A percentile compares a stretch with the other conserved stretches of the same genome.
These are phyloP conservation scores for Cyberlindnera subsufficiens DNA, from an alignment of 805 yeast species.

Conservation along the genomic window DNA sequence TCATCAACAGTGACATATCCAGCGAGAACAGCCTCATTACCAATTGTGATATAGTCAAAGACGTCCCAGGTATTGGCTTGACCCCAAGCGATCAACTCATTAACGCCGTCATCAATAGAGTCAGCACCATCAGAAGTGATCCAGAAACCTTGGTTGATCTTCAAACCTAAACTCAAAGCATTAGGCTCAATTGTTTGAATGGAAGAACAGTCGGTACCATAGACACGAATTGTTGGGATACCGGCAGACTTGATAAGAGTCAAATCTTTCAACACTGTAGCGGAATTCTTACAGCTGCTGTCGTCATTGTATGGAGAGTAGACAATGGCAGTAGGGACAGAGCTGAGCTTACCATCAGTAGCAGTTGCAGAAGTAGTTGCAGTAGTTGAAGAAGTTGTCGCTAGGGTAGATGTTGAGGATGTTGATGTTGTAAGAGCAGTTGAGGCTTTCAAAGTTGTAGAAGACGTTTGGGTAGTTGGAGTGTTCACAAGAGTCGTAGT, in stretches of 20 bases:
- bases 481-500: slow-evolving; percentile 13
- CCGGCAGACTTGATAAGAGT: slow-evolving; percentile 51
- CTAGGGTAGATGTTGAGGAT: slow-evolving; percentile 14
- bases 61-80: slow-evolving; percentile 56
- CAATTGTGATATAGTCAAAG: slow-evolving; percentile 75
- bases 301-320: slow-evolving; percentile 75
- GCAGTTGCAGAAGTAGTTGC: slow-evolving; percentile 26
- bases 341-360: slow-evolving; percentile 24
- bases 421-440: slow-evolving; percentile 17
- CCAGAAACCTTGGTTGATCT: slow-evolving; percentile 86
- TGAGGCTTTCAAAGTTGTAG: slow-evolving; percentile 11
- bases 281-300: slow-evolving; percentile 58
- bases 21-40: slow-evolving; percentile 78
- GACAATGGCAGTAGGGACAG: slow-evolving; percentile 54
- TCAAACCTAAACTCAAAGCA: slow-evolving; percentile 53
- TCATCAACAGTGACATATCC: slow-evolving; percentile 56
- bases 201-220: slow-evolving; percentile 83
- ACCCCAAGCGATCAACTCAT: slow-evolving; percentile 45
- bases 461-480: slow-evolving; percentile 15
- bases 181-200: slow-evolving; percentile 59
- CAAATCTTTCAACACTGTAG: slow-evolving; percentile 54
- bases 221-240: slow-evolving; percentile 62
- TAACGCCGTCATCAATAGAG: slow-evolving; percentile 58
- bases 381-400: slow-evolving; percentile 15
- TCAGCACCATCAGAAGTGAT: slow-evolving; percentile 57